Conservation (phyloP, 2,329 filamentous ascomycete genomes). For the Xylaria digitata region DNA sequence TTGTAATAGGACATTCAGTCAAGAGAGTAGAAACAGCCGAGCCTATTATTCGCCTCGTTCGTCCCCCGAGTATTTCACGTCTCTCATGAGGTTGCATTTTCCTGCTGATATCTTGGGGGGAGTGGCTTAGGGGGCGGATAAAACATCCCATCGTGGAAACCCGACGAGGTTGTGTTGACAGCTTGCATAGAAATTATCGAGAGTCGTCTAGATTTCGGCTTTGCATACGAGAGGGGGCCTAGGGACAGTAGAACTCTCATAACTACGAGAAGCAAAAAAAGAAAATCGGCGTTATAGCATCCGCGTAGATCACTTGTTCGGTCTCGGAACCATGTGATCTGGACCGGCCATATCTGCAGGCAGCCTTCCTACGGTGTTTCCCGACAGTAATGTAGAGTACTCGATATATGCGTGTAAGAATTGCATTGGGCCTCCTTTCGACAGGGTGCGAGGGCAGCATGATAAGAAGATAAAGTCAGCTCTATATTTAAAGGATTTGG, state of each 20-base stretch:
- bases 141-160: background rate
- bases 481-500: background rate
- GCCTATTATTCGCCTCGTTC: background rate
- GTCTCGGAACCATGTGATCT: slow-evolving; percentile 12
- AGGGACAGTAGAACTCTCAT: background rate
- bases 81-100: background rate
- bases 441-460: slow-evolving; percentile 16
- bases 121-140: background rate
- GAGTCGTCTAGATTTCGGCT: background rate
- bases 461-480: slow-evolving; percentile 3
- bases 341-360: slow-evolving; percentile 6
- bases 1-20: background rate
- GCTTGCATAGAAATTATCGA: background rate
- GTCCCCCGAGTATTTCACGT: background rate
- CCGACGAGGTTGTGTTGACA: background rate
- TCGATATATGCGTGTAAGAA: slow-evolving; percentile 20
- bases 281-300: background rate
- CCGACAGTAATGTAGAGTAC: background rate
- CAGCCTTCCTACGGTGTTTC: background rate
- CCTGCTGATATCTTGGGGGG: background rate
- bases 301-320: background rate
- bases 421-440: background rate
- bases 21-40: background rate
- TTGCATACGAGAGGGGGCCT: background rate
- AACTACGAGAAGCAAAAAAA: slow-evolving; percentile 1